phyloP scores from a whole-genome alignment of 805 yeast species.

The Candida maltosa region DNA sequence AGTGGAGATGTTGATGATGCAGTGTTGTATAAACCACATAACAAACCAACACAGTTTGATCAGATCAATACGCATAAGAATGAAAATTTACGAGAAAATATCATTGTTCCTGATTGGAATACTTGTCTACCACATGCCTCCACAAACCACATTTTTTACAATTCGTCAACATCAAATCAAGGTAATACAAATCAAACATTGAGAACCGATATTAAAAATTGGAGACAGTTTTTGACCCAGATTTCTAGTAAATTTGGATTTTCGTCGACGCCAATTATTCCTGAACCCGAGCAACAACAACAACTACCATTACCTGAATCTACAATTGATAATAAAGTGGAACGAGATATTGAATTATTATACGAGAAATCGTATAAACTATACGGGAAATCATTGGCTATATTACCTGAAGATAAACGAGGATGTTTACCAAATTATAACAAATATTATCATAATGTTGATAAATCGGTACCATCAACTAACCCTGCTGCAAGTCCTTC shows the following conservation, averaged over 20 bases:
- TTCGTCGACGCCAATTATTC: slow-evolving; percentile 17
- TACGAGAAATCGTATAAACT: slow-evolving; percentile 35
- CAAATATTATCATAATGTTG: slow-evolving; percentile 20
- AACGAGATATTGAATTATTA: slow-evolving; percentile 27
- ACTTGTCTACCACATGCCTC: slow-evolving; percentile 26
- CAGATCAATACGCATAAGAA: slow-evolving; percentile 43
- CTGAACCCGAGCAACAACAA: slow-evolving; percentile 8
- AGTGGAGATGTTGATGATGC: slow-evolving; percentile 31
- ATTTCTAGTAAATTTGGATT: slow-evolving; percentile 35
- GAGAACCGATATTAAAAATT: slow-evolving; percentile 29
- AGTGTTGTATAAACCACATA: slow-evolving; percentile 42
- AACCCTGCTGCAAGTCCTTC: slow-evolving; percentile 9
- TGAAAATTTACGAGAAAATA: slow-evolving; percentile 37
- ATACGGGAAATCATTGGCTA: slow-evolving; percentile 35
- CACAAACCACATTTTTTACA: slow-evolving; percentile 20
- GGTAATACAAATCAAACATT: slow-evolving; percentile 13
- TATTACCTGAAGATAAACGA: slow-evolving; percentile 32
- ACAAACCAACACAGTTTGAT: slow-evolving; percentile 35
- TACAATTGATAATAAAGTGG: slow-evolving; percentile 17
- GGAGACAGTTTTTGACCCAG: slow-evolving; percentile 33
- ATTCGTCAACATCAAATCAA: slow-evolving; percentile 20
- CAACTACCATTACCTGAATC: slow-evolving; percentile 7
- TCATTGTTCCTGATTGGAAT: slow-evolving; percentile 42
- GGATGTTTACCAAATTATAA: slow-evolving; percentile 39
- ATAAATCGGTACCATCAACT: neutral